Conservation (phyloP, 2,329 filamentous ascomycete species). For the Fonsecaea erecta region DNA sequence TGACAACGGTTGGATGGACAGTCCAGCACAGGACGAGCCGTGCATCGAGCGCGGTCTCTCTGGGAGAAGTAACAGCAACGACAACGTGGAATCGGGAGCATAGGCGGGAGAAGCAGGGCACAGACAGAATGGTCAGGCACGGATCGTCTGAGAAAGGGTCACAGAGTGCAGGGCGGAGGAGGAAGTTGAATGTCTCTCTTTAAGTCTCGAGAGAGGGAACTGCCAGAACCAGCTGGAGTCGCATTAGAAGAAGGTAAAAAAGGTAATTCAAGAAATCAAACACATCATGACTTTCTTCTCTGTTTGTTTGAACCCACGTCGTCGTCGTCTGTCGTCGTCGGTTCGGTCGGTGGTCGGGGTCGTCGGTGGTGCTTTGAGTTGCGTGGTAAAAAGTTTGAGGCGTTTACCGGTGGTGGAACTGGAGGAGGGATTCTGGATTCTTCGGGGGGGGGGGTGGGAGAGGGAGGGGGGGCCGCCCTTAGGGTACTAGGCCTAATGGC, state of each 20-base stretch:
- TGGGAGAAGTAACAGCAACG: constrained; percentile 17
- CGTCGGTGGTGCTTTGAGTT: background rate
- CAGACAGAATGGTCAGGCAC: constrained; percentile 1
- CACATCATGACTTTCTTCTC: background rate
- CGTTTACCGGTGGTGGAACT: background rate
- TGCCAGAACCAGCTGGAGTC: constrained; percentile 9
- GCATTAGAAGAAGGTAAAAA: background rate
- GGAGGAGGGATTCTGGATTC: background rate
- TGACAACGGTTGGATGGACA: constrained; percentile 27
- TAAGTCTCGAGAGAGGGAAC: constrained; percentile 1
- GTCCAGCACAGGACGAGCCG: constrained; percentile 22
- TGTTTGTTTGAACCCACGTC: background rate
- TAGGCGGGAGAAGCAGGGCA: constrained; percentile 5
- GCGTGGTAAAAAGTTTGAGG: background rate
- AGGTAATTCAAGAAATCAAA: background rate
- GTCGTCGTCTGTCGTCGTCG: background rate
- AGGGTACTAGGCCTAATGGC: background rate
- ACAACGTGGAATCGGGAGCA: constrained; percentile 21
- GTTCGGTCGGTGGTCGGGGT: no score
- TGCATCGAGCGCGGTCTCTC: constrained; percentile 19
- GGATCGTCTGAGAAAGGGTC: constrained; percentile 1
- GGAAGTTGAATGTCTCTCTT: background rate
- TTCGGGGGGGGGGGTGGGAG: background rate
- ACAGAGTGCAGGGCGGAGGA: background rate
- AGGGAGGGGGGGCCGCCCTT: background rate